Base-by-base conservation (phyloP, 2,329 filamentous ascomycete genomes). In the Chaetomiaceae sp. region DNA sequence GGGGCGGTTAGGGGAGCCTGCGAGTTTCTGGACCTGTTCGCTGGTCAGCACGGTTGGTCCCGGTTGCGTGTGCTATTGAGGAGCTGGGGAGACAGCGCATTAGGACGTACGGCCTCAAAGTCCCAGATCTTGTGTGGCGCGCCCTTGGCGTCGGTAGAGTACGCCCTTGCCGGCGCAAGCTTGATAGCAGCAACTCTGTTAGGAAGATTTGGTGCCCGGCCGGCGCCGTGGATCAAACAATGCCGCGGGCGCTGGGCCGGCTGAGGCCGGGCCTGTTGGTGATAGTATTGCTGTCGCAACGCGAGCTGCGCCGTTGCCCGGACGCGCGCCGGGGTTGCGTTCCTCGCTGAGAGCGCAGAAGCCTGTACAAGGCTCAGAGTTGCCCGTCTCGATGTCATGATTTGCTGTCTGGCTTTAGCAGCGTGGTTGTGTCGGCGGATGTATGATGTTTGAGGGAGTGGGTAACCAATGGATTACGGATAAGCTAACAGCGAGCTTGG, bases 81-180 rank as follows among this genome's bases (percentile, higher is more conserved):
- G 37, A 6, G 10, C 18, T 24, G 22, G 9, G 4, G 17, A 24
- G 9, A 19, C 3, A 27, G 19, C 15, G 22, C 4, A 11, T 29
- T 7, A n/a, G 15, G 29, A 49, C 52, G 4, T 56, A 70, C 68
- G 20, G 67, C 71, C 47, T 71, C 65, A 57, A 78, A 79, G 7
- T 55, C 61, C 67, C 73, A 79, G 9, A 68, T 59, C 56, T 68
- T 74, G 56, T 58, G 68, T 8, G 48, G 48, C 42, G 38, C 37
- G 3, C 19, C 34, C 20, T 38, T 37, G 20, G 38, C 27, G 14
- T 50, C 45, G 29, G 45, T 42, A 11, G 49, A 51, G 18, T 51
- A 51, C 3, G 11, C 20, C 33, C 10, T 33, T n/a, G 33, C 20
- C 1, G n/a, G 10, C n/a, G 29, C 19, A 5, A 14, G 15, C 11